Base-by-base conservation (phyloP, 2,329 filamentous ascomycete genomes). In the Xylaria sp. region DNA sequence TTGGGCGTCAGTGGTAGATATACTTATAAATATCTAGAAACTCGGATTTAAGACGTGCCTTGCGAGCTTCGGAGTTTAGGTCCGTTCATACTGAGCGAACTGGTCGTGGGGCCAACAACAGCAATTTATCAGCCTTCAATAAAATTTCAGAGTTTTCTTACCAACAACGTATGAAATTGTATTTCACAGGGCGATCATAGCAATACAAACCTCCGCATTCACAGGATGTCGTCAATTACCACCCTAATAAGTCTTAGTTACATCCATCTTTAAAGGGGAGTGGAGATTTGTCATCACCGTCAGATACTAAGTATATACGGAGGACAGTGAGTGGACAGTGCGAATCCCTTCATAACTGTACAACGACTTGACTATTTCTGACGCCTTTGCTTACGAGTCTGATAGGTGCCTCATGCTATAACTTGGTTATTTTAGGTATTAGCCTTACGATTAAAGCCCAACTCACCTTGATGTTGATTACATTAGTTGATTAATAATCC, bases 41-140 rank as follows among this genome's bases (percentile, higher is more conserved):
- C 8, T 32, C 20, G 20, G 51, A 46, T 54, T 37, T 48, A 48
- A 55, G 46, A 66, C 68, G 18, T 66, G 46, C 70, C 70, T 57
- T 71, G 69, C 13, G 70, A 71, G 61, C 70, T 72, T 41, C 70
- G 70, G 63, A 72, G 66, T 51, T 66, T 72, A 3, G 44, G 58
- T 55, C 63, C 66, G 46, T 48, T 70, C 70, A 71, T 71, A 15
- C 51, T 44, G 60, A 25, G 46, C 63, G 52, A 25, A 54, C 50
- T 68, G 56, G 51, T 68, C 55, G 20, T 63, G 48, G 20, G 50
- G n/a, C 58, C 51, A 46, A 46, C 58, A 44, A 20, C 39, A n/a
- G 52, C 32, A 46, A 46, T 5, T 46, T 41, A 59, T 51, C 23
- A 54, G 56, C 37, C 7, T 46, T 37, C 48, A 37, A 25, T 10